phyloP scores from a whole-genome alignment of 768 basidiomycete genomes.

The Termitomyces sp. region DNA sequence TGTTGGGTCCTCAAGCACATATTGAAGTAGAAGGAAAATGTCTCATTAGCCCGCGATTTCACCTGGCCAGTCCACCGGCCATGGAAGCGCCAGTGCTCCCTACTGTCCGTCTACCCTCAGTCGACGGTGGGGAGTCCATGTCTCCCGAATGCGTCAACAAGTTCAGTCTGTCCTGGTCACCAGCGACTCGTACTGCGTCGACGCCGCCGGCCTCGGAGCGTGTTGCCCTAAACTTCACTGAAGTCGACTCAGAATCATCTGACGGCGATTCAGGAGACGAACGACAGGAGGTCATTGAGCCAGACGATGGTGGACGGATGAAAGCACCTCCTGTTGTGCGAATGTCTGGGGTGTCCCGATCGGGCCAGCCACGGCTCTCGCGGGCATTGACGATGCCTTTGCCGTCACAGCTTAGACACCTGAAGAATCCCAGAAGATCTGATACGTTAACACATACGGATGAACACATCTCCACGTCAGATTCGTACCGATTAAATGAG shows the following conservation, averaged over 20 bases:
- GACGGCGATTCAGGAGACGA: constrained; percentile 36
- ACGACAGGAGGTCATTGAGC: neutral
- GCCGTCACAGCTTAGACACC: constrained; percentile 72
- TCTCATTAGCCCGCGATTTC: constrained; percentile 3
- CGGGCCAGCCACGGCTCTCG: constrained; percentile 52
- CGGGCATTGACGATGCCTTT: constrained; percentile 78
- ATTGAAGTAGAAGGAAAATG: neutral
- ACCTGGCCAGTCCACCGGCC: constrained; percentile 13
- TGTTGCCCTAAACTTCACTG: constrained; percentile 39
- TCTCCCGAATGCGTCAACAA: constrained; percentile 49
- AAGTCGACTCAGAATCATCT: constrained; percentile 47
- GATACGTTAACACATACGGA: neutral
- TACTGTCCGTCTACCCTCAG: constrained; percentile 48
- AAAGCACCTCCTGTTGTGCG: constrained; percentile 12
- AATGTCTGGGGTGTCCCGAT: constrained; percentile 14
- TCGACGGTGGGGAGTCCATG: constrained; percentile 38
- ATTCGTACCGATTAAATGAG: constrained; percentile 50
- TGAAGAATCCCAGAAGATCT: constrained; percentile 58
- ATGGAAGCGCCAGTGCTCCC: constrained; percentile 39
- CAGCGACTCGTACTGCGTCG: constrained; percentile 38
- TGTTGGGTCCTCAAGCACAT: neutral
- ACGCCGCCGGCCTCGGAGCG: constrained; percentile 38
- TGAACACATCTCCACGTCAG: constrained; percentile 11
- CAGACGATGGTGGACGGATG: constrained; percentile 17
- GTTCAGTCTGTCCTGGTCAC: constrained; percentile 59